phyloP scores from a whole-genome alignment of 192 early-diverging fungal genomes.

The Lobulomyces angularis region DNA sequence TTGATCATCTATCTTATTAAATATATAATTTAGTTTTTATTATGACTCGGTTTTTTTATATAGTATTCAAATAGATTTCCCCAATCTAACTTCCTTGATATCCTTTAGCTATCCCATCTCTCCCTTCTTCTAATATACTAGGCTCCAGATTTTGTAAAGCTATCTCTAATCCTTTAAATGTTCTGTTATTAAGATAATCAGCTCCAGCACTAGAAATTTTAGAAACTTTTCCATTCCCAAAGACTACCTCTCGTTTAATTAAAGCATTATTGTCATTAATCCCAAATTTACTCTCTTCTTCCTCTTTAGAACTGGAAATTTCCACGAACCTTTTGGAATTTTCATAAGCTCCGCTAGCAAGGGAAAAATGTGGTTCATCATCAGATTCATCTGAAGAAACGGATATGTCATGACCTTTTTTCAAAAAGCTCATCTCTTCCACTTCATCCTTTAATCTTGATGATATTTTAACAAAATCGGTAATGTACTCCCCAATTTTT shows the following conservation, averaged over 20 bases:
- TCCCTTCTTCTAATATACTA: constrained; percentile 52
- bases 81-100: no score
- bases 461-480: constrained; percentile 20
- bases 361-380: constrained; percentile 77
- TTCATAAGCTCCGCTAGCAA: constrained; percentile 73
- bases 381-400: constrained; percentile 25
- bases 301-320: neutral
- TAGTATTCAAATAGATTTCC: no score
- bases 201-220: constrained; percentile 45
- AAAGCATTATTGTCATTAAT: constrained; percentile 14
- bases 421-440: constrained; percentile 13
- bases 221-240: constrained; percentile 44
- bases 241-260: constrained; percentile 23
- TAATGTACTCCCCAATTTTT: constrained; percentile 19
- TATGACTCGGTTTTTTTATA: no score
- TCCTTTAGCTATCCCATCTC: constrained; percentile 75
- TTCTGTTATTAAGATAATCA: constrained; percentile 57
- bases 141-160: constrained; percentile 51
- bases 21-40: no score
- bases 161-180: constrained; percentile 72
- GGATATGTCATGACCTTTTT: constrained; percentile 15
- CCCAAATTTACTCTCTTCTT: constrained; percentile 14
- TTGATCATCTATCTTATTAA: no score
- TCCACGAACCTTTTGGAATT: constrained; percentile 3
- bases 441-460: constrained; percentile 12